These are phyloP conservation scores for Berberis vulgaris DNA, from an alignment of 164 flowering plant genomes.

Conservation along the genomic window DNA sequence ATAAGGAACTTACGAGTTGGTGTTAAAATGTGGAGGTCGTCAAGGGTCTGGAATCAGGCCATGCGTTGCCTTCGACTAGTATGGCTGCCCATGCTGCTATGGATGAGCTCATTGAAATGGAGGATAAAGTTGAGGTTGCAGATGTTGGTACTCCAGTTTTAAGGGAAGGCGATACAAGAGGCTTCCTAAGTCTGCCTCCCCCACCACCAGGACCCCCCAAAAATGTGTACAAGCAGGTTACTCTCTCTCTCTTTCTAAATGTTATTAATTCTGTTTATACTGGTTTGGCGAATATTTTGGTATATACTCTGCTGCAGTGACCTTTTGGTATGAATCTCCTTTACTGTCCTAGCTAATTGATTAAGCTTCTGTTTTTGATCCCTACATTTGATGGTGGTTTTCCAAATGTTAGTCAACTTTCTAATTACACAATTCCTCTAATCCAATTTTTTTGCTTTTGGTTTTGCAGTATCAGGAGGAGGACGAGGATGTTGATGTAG, in stretches of 20 bases:
- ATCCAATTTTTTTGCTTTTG: no score
- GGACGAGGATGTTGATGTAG: no score
- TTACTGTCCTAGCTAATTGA: no score
- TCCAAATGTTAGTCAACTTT: no score
- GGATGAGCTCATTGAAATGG: slow-evolving; percentile 45
- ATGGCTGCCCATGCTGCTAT: slow-evolving; percentile 75
- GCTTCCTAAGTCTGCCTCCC: slow-evolving; percentile 30
- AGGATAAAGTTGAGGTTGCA: slow-evolving; percentile 29
- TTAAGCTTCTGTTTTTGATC: no score
- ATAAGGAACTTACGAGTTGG: background rate
- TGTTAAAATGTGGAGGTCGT: slow-evolving; percentile 22
- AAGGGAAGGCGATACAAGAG: slow-evolving; percentile 14
- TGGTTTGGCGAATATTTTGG: no score
- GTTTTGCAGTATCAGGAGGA: no score
- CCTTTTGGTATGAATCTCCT: no score
- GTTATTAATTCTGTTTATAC: no score
- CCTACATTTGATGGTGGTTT: no score
- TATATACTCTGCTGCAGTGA: no score
- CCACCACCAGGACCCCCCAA: slow-evolving; percentile 38
- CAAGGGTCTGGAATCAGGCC: slow-evolving; percentile 27
- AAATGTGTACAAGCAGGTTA: slow-evolving; percentile 43
- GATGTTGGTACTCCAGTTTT: slow-evolving; percentile 16
- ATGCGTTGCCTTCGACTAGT: slow-evolving; percentile 43
- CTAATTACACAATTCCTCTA: no score
- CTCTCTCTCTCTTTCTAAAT: background rate